Conservation (phyloP, 257 asterid genomes). For the Solanum medicagineum region DNA sequence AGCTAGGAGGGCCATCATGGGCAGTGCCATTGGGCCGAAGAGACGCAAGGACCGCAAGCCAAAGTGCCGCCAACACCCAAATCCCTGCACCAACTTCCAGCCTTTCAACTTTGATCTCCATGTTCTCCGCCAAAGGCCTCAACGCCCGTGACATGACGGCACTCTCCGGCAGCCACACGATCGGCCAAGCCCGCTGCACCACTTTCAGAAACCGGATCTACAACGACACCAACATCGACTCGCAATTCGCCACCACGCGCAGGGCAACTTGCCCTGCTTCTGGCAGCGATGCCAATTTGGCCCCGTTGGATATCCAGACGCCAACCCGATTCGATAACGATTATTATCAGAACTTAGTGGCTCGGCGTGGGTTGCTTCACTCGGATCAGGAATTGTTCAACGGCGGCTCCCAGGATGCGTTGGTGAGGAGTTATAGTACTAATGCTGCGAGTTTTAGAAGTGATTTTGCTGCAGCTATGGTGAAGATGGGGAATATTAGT, state of each 20-base stretch:
- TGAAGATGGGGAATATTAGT: slow-evolving; percentile 54
- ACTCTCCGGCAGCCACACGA: slow-evolving; percentile 56
- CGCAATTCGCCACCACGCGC: slow-evolving; percentile 29
- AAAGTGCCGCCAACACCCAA: slow-evolving; percentile 31
- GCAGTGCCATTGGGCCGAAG: slow-evolving; percentile 44
- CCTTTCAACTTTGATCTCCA: slow-evolving; percentile 29
- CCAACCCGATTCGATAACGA: slow-evolving; percentile 30
- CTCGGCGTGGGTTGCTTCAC: slow-evolving; percentile 41
- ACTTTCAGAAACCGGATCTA: slow-evolving; percentile 39
- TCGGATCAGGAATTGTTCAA: slow-evolving; percentile 65
- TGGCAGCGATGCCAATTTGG: slow-evolving; percentile 36
- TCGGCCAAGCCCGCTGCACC: slow-evolving; percentile 49
- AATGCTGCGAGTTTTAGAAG: slow-evolving; percentile 11
- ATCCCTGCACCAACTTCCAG: slow-evolving; percentile 25
- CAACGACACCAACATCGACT: slow-evolving; percentile 54
- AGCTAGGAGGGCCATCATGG: slow-evolving; percentile 65
- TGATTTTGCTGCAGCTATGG: slow-evolving; percentile 57
- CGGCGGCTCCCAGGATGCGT: slow-evolving; percentile 39
- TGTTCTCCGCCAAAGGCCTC: slow-evolving; percentile 35
- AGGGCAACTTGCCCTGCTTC: slow-evolving; percentile 36
- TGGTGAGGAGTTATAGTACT: slow-evolving; percentile 27
- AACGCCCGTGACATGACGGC: slow-evolving; percentile 49
- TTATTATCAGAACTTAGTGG: slow-evolving; percentile 34
- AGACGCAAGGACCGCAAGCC: slow-evolving; percentile 51
- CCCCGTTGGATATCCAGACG: slow-evolving; percentile 25